These are phyloP conservation scores for Sphagnum tenellum DNA, from an alignment of 225 moss, liverwort and hornwort species.

Conservation along the genomic window DNA sequence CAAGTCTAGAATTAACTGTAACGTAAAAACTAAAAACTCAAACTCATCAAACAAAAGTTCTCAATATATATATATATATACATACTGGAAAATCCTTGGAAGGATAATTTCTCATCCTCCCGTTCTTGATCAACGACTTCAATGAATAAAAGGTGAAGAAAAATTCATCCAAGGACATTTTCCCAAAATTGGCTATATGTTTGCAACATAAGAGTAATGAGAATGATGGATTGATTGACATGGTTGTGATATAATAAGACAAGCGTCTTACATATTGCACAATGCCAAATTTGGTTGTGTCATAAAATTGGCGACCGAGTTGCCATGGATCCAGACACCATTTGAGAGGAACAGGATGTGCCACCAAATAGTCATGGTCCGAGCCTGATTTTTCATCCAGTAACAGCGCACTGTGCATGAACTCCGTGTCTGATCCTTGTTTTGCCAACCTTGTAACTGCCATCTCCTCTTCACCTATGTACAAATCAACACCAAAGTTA, in stretches of 20 bases:
- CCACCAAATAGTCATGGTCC: conserved; percentile 32
- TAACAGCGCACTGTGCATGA: conserved; percentile 52
- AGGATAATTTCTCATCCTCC: too few species aligned
- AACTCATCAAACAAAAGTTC: too few species aligned
- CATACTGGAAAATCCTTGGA: background rate
- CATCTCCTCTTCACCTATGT: conserved; percentile 72
- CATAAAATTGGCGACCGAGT: conserved; percentile 66
- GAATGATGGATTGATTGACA: background rate
- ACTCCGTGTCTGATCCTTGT: conserved; percentile 31
- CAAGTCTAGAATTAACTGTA: too few species aligned
- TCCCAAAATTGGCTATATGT: too few species aligned
- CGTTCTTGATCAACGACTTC: background rate
- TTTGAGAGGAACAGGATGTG: conserved; percentile 58
- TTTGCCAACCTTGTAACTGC: conserved; percentile 61
- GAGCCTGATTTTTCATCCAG: conserved; percentile 12
- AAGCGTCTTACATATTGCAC: conserved; percentile 79
- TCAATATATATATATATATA: background rate
- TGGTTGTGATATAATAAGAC: background rate
- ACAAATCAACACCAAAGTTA: background rate
- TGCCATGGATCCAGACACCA: conserved; percentile 82
- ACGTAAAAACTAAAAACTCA: too few species aligned
- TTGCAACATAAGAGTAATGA: too few species aligned
- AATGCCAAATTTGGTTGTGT: conserved; percentile 78
- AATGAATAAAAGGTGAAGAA: background rate
- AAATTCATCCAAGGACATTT: background rate